Conservation (phyloP, 106 monocot genomes). For the Dendrobium huoshanense region DNA sequence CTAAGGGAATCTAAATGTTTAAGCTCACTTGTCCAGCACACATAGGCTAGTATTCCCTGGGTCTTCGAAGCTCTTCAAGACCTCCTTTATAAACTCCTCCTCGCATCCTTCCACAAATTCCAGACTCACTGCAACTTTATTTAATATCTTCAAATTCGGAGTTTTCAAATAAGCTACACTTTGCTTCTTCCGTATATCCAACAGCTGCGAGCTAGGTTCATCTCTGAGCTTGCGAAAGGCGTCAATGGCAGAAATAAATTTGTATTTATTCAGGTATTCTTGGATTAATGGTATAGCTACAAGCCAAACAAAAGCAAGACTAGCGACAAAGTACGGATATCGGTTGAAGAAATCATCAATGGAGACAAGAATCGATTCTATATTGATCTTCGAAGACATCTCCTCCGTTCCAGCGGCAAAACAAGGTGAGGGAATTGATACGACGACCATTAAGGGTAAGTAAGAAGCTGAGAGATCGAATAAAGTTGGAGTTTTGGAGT, state of each 20-base stretch:
- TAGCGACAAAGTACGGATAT: slow-evolving; percentile 81
- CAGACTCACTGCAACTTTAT: slow-evolving; percentile 53
- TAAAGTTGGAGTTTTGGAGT: neutral
- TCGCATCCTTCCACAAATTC: slow-evolving; percentile 67
- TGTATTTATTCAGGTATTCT: slow-evolving; percentile 78
- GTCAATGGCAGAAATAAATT: slow-evolving; percentile 52
- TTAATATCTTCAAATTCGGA: slow-evolving; percentile 66
- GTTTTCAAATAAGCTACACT: slow-evolving; percentile 51
- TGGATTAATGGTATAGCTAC: slow-evolving; percentile 62
- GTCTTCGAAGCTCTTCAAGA: slow-evolving; percentile 44
- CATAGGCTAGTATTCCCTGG: slow-evolving; percentile 66
- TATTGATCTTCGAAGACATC: slow-evolving; percentile 46
- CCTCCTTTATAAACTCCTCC: slow-evolving; percentile 58
- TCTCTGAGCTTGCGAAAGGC: slow-evolving; percentile 78
- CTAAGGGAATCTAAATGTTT: neutral
- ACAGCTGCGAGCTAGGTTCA: slow-evolving; percentile 48
- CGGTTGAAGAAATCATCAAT: slow-evolving; percentile 84
- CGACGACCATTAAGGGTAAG: slow-evolving; percentile 9
- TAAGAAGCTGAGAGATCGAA: slow-evolving; percentile 8
- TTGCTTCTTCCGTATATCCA: slow-evolving; percentile 79
- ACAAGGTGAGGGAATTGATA: slow-evolving; percentile 27
- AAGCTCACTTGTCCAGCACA: slow-evolving; percentile 85
- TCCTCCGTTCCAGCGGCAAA: slow-evolving; percentile 37
- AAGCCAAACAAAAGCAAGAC: slow-evolving; percentile 66
- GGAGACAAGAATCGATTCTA: slow-evolving; percentile 49